Evolutionary conservation across 768 basidiomycete genomes (phyloP).

Genomic region (Chlorophyllum brunneum): DNA sequence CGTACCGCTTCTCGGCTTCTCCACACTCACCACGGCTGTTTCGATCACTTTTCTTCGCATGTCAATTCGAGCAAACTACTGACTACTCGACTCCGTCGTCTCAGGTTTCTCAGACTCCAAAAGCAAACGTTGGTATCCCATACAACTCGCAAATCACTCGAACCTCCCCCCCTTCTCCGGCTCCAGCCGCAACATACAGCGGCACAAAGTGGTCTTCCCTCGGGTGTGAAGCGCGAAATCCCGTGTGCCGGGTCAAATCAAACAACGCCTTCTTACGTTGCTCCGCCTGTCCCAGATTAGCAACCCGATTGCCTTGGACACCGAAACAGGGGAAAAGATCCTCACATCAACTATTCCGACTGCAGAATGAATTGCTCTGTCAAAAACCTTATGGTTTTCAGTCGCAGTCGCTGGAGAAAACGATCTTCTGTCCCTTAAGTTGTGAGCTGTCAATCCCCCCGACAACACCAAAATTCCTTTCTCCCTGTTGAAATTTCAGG

Average conservation of each 20-base stretch:
- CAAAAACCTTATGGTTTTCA: slow-evolving; percentile 49
- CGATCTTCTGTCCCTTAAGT: slow-evolving; percentile 49
- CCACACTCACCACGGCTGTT: slow-evolving; percentile 1
- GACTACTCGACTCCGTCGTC: not conserved
- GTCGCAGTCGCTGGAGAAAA: slow-evolving; percentile 49
- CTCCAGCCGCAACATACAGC: slow-evolving; percentile 72
- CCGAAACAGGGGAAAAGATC: slow-evolving; percentile 9
- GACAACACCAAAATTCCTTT: slow-evolving; percentile 68
- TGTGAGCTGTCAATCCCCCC: slow-evolving; percentile 69
- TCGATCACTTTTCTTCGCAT: not conserved
- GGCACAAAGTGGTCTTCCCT: slow-evolving; percentile 82
- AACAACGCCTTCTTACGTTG: slow-evolving; percentile 54
- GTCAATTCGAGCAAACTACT: too few species aligned
- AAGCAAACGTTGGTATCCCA: slow-evolving; percentile 63
- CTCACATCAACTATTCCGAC: slow-evolving; percentile 47
- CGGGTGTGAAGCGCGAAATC: slow-evolving; percentile 69
- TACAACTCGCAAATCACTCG: slow-evolving; percentile 49
- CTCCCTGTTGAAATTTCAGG: slow-evolving; percentile 32
- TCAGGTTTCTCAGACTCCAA: slow-evolving; percentile 39
- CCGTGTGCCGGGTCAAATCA: slow-evolving; percentile 49
- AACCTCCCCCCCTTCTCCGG: slow-evolving; percentile 53
- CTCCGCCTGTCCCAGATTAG: slow-evolving; percentile 31
- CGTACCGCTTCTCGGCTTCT: slow-evolving; percentile 1
- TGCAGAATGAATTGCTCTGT: slow-evolving; percentile 56
- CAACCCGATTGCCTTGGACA: slow-evolving; percentile 12